Evolutionary conservation across 1,139 yeast species (phyloP).

Genomic region (Citeromyces hawaiiensis): DNA sequence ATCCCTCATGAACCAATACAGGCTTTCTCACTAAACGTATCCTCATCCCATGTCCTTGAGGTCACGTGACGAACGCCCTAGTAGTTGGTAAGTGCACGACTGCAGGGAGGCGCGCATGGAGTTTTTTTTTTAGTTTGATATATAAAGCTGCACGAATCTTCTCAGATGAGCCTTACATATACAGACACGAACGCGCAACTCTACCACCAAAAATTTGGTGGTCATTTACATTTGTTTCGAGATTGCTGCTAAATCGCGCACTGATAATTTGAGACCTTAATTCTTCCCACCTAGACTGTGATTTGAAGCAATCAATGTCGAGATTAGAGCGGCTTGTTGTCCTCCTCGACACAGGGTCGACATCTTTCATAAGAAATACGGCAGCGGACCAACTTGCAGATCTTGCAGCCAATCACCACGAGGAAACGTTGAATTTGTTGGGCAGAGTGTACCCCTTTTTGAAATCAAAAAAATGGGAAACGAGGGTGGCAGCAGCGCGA

Average conservation of each 20-base stretch:
- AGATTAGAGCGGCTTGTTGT: constrained; percentile 63
- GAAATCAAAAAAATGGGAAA: constrained; percentile 84
- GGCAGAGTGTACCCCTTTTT: constrained; percentile 88
- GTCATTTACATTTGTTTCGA: neutral
- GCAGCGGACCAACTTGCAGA: constrained; percentile 98
- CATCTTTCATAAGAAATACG: constrained; percentile 84
- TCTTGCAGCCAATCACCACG: constrained; percentile 88
- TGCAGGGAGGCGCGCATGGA: neutral
- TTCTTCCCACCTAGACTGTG: neutral
- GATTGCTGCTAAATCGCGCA: neutral
- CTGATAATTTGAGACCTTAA: neutral
- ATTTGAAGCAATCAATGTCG: constrained; percentile 10
- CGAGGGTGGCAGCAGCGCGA: constrained; percentile 86
- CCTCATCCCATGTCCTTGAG: neutral
- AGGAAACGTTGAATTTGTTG: constrained; percentile 69
- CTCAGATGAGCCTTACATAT: neutral
- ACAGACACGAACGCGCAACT: neutral
- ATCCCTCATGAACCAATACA: no score
- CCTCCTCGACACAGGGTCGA: constrained; percentile 86
- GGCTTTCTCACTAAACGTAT: no score
- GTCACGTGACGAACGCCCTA: neutral
- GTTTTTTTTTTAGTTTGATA: neutral
- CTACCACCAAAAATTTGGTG: neutral
- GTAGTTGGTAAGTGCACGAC: neutral
- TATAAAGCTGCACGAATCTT: constrained; percentile 1